Conservation (phyloP, 169 alveolate species). For the Besnoitia besnoiti region DNA sequence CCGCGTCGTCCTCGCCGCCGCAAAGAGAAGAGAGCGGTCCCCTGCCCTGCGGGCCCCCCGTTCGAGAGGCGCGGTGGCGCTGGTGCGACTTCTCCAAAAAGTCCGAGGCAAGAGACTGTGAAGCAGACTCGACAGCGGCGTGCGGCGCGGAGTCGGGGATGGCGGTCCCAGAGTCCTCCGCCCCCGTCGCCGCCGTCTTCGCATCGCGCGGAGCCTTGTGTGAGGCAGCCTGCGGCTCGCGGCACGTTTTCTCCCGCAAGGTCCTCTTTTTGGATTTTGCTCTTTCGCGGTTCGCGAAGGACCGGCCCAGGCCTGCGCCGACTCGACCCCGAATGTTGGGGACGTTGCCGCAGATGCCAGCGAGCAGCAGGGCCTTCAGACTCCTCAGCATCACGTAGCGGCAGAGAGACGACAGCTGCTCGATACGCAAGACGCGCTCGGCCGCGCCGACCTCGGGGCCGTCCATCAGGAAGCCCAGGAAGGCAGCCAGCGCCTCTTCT, state of each 20-base stretch:
- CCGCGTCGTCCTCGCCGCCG: background rate
- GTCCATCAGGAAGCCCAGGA: slow-evolving; percentile 65
- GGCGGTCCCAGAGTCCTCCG: no score
- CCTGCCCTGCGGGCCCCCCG: no score
- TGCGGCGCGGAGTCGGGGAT: no score
- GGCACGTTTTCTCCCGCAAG: background rate
- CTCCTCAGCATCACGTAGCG: slow-evolving; percentile 74
- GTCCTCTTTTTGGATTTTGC: background rate
- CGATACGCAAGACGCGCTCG: slow-evolving; percentile 72
- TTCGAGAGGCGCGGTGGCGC: no score
- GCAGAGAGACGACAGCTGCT: slow-evolving; percentile 72
- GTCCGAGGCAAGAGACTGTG: no score
- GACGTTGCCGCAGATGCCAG: slow-evolving; percentile 73
- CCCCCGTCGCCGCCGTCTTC: no score
- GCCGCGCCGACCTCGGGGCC: slow-evolving; percentile 71
- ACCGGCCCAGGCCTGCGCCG: background rate
- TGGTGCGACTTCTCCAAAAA: no score
- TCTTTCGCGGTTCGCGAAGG: background rate
- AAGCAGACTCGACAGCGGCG: no score
- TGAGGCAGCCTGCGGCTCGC: background rate
- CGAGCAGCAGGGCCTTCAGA: slow-evolving; percentile 74
- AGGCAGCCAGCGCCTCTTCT: slow-evolving; percentile 3
- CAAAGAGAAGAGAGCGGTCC: background rate
- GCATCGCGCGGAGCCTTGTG: no score
- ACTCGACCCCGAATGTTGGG: slow-evolving; percentile 5